Evolutionary conservation across 768 basidiomycete species (phyloP), one percentile per base, ranked within the genome.

Genomic region (Phylloporus sp.): DNA sequence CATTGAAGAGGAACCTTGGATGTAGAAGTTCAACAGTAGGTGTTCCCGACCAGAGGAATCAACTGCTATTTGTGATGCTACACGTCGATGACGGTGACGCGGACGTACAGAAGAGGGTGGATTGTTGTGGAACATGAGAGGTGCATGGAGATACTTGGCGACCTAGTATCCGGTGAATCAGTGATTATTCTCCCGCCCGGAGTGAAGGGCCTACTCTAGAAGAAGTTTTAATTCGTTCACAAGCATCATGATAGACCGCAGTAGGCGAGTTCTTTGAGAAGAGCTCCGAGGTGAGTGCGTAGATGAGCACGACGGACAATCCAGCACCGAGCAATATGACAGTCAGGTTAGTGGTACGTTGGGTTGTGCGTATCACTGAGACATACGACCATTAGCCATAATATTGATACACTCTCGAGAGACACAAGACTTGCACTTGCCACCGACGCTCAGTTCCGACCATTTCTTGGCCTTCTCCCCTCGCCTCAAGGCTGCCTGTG

Each of bases 211-310:
- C 36, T 54, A 81, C 79, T 62, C 66, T 69, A 18, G 70, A 64
- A 3, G 80, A 82, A 1, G 64, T 63, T 52, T 76, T 73, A 49
- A 81, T 78, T 47, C 70, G 71, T 27, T 79, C 70, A 61, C 80
- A 81, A 23, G 79, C 76, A 34, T 79, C 75, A 36, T 79, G 80
- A 61, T 91, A 90, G 28, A 93, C 70, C 24, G 89, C 87, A 5
- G 90, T 90, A 6, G 91, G 87, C 24, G 89, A 91, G 65, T 93
- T 93, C 65, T 80, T 83, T n/a, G 91, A 90, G 66, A 91, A 90
- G 7, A 92, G 73, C 62, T 93, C 91, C 7, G 90, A 85, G 15
- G 86, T 85, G 28, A 92, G 76, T 20, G 87, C 87, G 63, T 91
- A 93, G 23, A 67, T 70, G 31, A 93, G 77, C 34, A 93, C 76